phyloP scores from a whole-genome alignment of 2,329 filamentous ascomycete species.

The Claviceps capensis region DNA sequence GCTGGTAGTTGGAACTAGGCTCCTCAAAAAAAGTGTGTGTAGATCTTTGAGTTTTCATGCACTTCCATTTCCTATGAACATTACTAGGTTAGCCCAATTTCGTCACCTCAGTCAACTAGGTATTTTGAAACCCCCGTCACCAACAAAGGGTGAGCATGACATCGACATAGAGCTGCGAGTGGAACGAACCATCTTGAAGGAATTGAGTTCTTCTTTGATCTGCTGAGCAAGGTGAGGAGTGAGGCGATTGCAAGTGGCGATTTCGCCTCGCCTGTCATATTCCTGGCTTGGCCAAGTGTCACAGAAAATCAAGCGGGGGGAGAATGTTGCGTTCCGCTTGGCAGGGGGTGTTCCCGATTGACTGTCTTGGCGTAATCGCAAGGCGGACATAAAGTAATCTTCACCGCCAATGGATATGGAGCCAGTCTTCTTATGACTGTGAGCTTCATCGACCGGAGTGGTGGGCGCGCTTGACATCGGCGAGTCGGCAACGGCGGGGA shows the following conservation, averaged over 20 bases:
- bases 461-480: constrained; percentile 76
- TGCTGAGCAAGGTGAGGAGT: constrained; percentile 96
- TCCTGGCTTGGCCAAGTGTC: constrained; percentile 94
- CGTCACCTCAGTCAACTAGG: background rate
- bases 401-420: constrained; percentile 65
- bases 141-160: background rate
- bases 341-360: constrained; percentile 70
- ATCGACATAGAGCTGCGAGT: background rate
- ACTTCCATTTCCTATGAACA: constrained; percentile 87
- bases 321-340: constrained; percentile 62
- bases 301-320: constrained; percentile 83
- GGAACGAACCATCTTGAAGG: constrained; percentile 70
- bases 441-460: constrained; percentile 69
- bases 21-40: constrained; percentile 97
- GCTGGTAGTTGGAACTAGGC: constrained; percentile 9
- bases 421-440: constrained; percentile 51
- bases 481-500: constrained; percentile 57
- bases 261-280: constrained; percentile 89
- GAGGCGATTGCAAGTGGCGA: constrained; percentile 93
- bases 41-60: constrained; percentile 95
- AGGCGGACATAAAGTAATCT: constrained; percentile 76
- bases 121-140: background rate
- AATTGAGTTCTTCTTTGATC: constrained; percentile 98
- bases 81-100: background rate
- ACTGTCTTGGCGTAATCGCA: constrained; percentile 60